phyloP scores from a whole-genome alignment of 768 basidiomycete species.

The Calocybe cyanea region DNA sequence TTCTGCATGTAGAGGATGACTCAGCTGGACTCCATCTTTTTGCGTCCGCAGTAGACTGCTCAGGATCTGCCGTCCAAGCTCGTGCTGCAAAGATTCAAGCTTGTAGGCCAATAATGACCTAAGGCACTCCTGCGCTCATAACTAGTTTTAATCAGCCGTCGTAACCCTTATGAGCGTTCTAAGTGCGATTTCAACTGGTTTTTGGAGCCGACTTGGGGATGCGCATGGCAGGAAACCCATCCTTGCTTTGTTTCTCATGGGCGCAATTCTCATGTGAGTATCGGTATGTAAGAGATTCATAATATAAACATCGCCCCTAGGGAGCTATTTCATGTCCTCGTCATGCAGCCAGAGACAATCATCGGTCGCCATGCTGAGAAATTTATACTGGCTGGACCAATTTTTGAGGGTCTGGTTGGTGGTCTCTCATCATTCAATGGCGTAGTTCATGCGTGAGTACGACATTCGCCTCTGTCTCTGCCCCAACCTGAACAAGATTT shows the following conservation, averaged over 20 bases:
- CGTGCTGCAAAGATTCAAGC: slow-evolving; percentile 74
- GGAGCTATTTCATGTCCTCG: slow-evolving; percentile 76
- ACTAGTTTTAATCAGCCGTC: slow-evolving; percentile 50
- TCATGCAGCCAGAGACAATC: slow-evolving; percentile 53
- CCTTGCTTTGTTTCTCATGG: slow-evolving; percentile 60
- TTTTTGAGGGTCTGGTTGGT: slow-evolving; percentile 77
- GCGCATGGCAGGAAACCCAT: slow-evolving; percentile 71
- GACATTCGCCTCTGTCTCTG: slow-evolving; percentile 33
- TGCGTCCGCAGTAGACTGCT: slow-evolving; percentile 23
- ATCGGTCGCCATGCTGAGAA: slow-evolving; percentile 57
- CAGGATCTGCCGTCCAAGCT: slow-evolving; percentile 55
- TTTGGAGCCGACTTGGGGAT: slow-evolving; percentile 84
- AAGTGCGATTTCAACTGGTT: slow-evolving; percentile 79
- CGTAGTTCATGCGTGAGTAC: slow-evolving; percentile 63
- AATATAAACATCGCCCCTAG: slow-evolving; percentile 33
- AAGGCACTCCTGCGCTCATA: slow-evolving; percentile 1
- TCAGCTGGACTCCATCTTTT: slow-evolving; percentile 16
- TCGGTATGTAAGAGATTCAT: neutral
- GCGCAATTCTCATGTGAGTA: slow-evolving; percentile 70
- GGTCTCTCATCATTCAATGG: slow-evolving; percentile 63
- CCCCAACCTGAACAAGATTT: slow-evolving; percentile 1
- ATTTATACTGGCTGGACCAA: slow-evolving; percentile 72
- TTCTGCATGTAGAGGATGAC: slow-evolving; percentile 28
- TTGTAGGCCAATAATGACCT: slow-evolving; percentile 24
- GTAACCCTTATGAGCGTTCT: slow-evolving; percentile 74